Percentiles rank a stretch among this genome's conserved stretches.
Evolutionary conservation across 768 basidiomycete species (phyloP).

Genomic region (Pisolithus albus): DNA sequence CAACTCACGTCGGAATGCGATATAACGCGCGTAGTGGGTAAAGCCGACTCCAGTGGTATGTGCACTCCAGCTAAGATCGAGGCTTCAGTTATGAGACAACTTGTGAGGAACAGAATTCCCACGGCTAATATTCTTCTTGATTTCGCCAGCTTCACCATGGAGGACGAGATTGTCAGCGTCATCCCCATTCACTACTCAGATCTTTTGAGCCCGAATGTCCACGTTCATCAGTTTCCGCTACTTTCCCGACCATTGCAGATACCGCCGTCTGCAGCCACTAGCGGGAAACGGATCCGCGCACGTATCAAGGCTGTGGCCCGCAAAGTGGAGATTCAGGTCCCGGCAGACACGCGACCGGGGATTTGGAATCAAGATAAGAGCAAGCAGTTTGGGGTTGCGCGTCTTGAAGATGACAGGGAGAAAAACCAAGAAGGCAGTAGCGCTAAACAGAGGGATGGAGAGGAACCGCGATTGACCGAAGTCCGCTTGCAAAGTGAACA

Average conservation of each 20-base stretch:
- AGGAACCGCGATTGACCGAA: constrained; percentile 60
- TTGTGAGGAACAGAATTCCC: background rate
- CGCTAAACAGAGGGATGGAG: constrained; percentile 40
- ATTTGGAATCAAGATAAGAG: constrained; percentile 76
- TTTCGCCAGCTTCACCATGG: constrained; percentile 10
- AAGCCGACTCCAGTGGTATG: too few species aligned
- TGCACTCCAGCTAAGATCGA: too few species aligned
- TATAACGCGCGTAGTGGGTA: too few species aligned
- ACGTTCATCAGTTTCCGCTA: constrained; percentile 79
- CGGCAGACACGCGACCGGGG: constrained; percentile 71
- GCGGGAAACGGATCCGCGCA: constrained; percentile 72
- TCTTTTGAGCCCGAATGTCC: constrained; percentile 52
- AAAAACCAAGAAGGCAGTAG: constrained; percentile 58
- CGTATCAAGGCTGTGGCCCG: constrained; percentile 59
- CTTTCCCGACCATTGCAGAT: constrained; percentile 65
- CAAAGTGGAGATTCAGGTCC: constrained; percentile 72
- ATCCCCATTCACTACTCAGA: constrained; percentile 72
- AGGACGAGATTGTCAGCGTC: constrained; percentile 59
- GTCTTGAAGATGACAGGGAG: constrained; percentile 69
- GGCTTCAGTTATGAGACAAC: too few species aligned
- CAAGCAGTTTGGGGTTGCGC: constrained; percentile 56
- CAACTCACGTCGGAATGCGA: too few species aligned
- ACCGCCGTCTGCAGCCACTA: constrained; percentile 64
- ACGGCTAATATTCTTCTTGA: background rate
- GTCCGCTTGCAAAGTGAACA: constrained; percentile 68